These are phyloP conservation scores for Globisporangium megalacanthum DNA, from an alignment of 352 stramenopile genomes.

Conservation along the genomic window DNA sequence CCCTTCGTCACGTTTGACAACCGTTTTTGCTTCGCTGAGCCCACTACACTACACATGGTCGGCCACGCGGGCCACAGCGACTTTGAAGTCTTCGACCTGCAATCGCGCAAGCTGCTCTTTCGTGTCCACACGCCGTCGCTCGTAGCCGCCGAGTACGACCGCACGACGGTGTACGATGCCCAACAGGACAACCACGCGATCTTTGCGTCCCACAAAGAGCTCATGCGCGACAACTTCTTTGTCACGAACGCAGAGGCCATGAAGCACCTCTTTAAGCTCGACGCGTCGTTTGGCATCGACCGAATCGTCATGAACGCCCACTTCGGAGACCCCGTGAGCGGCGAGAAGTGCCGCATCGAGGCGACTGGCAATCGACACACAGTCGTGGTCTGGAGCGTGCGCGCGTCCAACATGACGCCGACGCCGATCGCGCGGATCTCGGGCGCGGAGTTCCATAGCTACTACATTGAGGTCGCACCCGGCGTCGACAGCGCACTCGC, in stretches of 20 bases:
- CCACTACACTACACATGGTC: no score
- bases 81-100: background rate
- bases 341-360: conserved; percentile 12
- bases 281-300: conserved; percentile 11
- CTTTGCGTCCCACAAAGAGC: background rate
- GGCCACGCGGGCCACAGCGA: background rate
- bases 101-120: background rate
- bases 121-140: background rate
- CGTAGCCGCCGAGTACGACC: background rate
- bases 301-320: conserved; percentile 9
- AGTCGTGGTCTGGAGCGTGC: conserved; percentile 12
- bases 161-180: background rate
- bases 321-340: conserved; percentile 12
- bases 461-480: conserved; percentile 8
- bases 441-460: conserved; percentile 8
- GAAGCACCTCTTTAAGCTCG: conserved; percentile 14
- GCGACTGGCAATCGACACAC: conserved; percentile 10
- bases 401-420: conserved; percentile 8
- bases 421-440: conserved; percentile 11
- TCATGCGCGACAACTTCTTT: conserved; percentile 7
- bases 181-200: background rate
- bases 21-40: no score
- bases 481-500: conserved; percentile 9
- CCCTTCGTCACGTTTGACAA: no score
- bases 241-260: conserved; percentile 15